Conservation (phyloP, 2,329 filamentous ascomycete genomes). For the Aaosphaeria arxii region DNA sequence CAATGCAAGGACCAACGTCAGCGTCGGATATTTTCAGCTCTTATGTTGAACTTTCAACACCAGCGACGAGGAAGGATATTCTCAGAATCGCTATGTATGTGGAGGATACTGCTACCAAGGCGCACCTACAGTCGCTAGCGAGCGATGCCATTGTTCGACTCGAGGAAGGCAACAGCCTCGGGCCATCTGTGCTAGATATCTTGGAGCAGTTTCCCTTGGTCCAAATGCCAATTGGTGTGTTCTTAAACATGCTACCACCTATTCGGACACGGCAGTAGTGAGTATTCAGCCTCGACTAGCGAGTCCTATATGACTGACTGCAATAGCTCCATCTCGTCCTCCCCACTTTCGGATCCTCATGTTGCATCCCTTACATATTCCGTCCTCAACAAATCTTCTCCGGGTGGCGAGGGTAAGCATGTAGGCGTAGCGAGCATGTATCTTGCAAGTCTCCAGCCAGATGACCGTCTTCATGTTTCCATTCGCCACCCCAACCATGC, state of each 20-base stretch:
- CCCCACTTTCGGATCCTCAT: conserved; percentile 58
- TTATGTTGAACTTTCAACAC: conserved; percentile 71
- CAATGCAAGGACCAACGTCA: conserved; percentile 58
- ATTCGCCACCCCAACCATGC: conserved; percentile 40
- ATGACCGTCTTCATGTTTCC: conserved; percentile 43
- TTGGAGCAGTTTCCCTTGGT: conserved; percentile 61
- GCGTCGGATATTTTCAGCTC: conserved; percentile 63
- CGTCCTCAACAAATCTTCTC: conserved; percentile 57
- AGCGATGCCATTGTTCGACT: conserved; percentile 37
- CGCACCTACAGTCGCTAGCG: conserved; percentile 49
- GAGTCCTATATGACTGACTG: too few species aligned
- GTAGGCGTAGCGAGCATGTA: conserved; percentile 45
- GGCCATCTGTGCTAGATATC: conserved; percentile 61
- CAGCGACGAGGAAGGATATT: conserved; percentile 65
- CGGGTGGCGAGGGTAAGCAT: conserved; percentile 42
- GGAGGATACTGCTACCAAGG: conserved; percentile 47
- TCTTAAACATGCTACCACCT: conserved; percentile 69
- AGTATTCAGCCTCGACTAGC: too few species aligned
- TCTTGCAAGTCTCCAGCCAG: conserved; percentile 37
- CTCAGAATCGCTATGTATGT: conserved; percentile 49
- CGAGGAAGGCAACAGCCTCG: conserved; percentile 49
- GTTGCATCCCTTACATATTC: conserved; percentile 66
- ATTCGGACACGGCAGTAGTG: conserved; percentile 73
- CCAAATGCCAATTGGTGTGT: conserved; percentile 62
- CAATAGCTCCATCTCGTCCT: conserved; percentile 66